Evolutionary conservation across 176 grass and related monocot genomes (phyloP).

Genomic region (Aechmea fasciata): DNA sequence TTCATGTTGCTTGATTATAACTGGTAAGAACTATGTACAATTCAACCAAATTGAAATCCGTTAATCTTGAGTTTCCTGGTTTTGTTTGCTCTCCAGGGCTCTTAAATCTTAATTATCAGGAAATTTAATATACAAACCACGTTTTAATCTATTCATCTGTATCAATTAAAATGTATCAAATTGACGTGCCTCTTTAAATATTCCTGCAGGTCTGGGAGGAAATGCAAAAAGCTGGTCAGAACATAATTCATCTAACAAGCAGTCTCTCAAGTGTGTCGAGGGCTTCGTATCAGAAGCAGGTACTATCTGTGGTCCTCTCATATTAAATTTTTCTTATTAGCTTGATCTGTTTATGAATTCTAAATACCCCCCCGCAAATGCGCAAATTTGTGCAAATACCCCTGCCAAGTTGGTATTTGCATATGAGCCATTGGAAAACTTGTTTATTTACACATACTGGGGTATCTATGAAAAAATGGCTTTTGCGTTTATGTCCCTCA

Average conservation of each 20-base stretch:
- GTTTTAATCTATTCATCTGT: constrained; percentile 17
- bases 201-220: constrained; percentile 62
- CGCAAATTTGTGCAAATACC: too few species aligned
- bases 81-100: neutral
- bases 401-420: too few species aligned
- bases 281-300: constrained; percentile 74
- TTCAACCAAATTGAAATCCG: too few species aligned
- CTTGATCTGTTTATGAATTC: constrained; percentile 2
- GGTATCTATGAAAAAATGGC: too few species aligned
- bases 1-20: too few species aligned
- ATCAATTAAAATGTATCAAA: neutral
- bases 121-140: neutral
- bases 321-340: neutral
- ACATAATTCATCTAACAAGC: constrained; percentile 54
- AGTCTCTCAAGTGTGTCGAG: constrained; percentile 48
- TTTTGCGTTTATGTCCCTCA: too few species aligned
- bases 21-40: too few species aligned
- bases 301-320: constrained; percentile 11
- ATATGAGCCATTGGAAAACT: too few species aligned
- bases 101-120: neutral
- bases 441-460: too few species aligned
- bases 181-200: neutral
- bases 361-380: neutral
- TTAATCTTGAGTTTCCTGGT: neutral
- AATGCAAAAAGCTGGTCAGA: constrained; percentile 50